Percentiles rank a stretch among this genome's conserved stretches.
phyloP scores from a whole-genome alignment of 2,329 filamentous ascomycete species.

The Penicillium sp. region DNA sequence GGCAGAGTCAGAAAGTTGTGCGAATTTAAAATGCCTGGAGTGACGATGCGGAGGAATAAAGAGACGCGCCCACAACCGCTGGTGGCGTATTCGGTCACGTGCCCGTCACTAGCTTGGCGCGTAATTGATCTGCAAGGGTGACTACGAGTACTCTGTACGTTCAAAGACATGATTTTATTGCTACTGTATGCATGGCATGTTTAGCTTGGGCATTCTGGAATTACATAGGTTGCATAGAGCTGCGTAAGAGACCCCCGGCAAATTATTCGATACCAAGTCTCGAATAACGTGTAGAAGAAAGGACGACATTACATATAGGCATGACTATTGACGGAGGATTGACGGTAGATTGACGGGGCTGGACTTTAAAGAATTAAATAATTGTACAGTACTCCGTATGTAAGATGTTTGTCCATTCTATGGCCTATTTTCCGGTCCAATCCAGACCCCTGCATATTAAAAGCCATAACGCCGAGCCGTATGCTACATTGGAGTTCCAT shows the following conservation, averaged over 20 bases:
- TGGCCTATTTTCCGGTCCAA: neutral
- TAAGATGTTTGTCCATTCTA: conserved; percentile 6
- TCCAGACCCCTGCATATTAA: neutral
- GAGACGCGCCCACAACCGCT: conserved; percentile 9
- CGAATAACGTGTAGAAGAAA: no score
- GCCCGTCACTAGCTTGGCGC: neutral
- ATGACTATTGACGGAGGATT: neutral
- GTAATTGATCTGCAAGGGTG: neutral
- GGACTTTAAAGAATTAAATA: neutral
- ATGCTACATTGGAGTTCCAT: conserved; percentile 24
- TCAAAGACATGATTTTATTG: no score
- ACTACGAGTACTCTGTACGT: no score
- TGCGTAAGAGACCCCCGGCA: no score
- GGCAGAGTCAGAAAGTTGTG: neutral
- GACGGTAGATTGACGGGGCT: neutral
- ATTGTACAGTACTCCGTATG: neutral
- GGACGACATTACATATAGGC: no score
- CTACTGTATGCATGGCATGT: no score
- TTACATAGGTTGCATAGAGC: no score
- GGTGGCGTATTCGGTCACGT: conserved; percentile 5
- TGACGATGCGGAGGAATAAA: conserved; percentile 8
- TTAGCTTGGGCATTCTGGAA: no score
- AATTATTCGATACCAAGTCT: no score
- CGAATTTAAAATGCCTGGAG: neutral
- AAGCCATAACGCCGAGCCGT: conserved; percentile 24